Conservation (phyloP, 495 filamentous ascomycete genomes). For the Aspergillus haitiensis region DNA sequence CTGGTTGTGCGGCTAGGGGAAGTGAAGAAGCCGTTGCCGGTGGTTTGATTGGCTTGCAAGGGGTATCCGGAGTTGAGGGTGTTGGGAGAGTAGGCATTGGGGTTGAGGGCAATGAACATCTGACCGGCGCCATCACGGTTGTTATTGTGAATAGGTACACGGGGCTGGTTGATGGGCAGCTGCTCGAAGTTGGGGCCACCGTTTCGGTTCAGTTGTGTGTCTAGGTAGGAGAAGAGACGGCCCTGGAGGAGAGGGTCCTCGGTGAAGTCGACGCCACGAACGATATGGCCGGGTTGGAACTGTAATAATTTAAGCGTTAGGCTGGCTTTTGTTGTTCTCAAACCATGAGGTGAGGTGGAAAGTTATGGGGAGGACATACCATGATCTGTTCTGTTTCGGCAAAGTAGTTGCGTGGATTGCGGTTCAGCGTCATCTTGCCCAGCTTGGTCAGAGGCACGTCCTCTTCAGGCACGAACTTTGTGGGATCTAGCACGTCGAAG, state of each 20-base stretch:
- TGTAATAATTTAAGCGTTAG: constrained; percentile 45
- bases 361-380: constrained; percentile 37
- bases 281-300: constrained; percentile 66
- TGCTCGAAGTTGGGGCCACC: constrained; percentile 76
- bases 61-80: constrained; percentile 66
- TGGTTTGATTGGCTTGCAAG: constrained; percentile 67
- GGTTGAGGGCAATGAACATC: constrained; percentile 51
- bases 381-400: constrained; percentile 75
- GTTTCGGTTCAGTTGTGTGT: constrained; percentile 72
- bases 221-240: constrained; percentile 72
- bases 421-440: constrained; percentile 67
- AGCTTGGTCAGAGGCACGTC: constrained; percentile 63
- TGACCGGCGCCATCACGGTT: constrained; percentile 55
- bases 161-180: constrained; percentile 71
- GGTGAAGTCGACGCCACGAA: constrained; percentile 70
- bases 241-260: constrained; percentile 74
- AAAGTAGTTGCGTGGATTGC: constrained; percentile 75
- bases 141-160: constrained; percentile 67
- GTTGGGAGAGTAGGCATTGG: constrained; percentile 63
- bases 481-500: constrained; percentile 73
- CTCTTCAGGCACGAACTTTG: constrained; percentile 75
- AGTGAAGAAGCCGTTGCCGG: constrained; percentile 73
- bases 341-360: constrained; percentile 5
- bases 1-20: constrained; percentile 55
- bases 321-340: constrained; percentile 7